These are phyloP conservation scores for Paraphaeosphaeria minitans DNA, from an alignment of 2,329 filamentous ascomycete species.

Conservation along the genomic window DNA sequence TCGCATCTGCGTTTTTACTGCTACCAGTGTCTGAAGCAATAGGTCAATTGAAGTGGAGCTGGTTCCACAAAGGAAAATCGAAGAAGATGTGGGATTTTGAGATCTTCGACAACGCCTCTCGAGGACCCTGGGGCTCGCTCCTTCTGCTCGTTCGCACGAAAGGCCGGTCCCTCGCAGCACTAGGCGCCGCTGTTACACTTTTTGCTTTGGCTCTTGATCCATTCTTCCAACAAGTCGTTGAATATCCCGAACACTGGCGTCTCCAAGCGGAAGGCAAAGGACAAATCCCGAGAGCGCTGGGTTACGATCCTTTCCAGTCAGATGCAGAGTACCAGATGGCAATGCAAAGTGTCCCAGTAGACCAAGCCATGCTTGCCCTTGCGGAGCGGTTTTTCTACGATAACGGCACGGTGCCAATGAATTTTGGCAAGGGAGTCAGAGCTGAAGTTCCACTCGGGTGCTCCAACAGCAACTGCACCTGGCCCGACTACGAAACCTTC, in stretches of 20 bases:
- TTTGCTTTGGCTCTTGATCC: slow-evolving; percentile 27
- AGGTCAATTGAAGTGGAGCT: slow-evolving; percentile 28
- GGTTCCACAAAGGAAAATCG: slow-evolving; percentile 15
- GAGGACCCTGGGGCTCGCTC: slow-evolving; percentile 24
- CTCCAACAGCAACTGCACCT: slow-evolving; percentile 13
- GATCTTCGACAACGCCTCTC: slow-evolving; percentile 28
- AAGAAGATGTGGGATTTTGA: slow-evolving; percentile 28
- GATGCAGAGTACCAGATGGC: no score
- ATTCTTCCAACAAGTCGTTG: slow-evolving; percentile 27
- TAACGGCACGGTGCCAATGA: slow-evolving; percentile 13
- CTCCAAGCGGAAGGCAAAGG: slow-evolving; percentile 6
- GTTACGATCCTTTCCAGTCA: slow-evolving; percentile 11
- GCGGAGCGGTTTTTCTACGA: slow-evolving; percentile 9
- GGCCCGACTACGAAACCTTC: slow-evolving; percentile 12
- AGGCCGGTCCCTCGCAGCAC: slow-evolving; percentile 19
- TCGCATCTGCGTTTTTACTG: slow-evolving; percentile 18
- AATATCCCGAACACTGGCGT: slow-evolving; percentile 18
- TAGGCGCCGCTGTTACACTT: slow-evolving; percentile 26
- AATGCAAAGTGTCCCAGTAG: no score
- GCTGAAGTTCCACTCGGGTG: slow-evolving; percentile 13
- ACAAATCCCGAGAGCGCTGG: slow-evolving; percentile 3
- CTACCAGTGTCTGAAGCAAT: slow-evolving; percentile 21
- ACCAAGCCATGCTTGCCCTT: no score
- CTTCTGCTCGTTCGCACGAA: slow-evolving; percentile 21
- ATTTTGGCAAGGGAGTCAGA: slow-evolving; percentile 12